Evolutionary conservation across 139 green algal species (phyloP).

Genomic region (Microglena sp.): DNA sequence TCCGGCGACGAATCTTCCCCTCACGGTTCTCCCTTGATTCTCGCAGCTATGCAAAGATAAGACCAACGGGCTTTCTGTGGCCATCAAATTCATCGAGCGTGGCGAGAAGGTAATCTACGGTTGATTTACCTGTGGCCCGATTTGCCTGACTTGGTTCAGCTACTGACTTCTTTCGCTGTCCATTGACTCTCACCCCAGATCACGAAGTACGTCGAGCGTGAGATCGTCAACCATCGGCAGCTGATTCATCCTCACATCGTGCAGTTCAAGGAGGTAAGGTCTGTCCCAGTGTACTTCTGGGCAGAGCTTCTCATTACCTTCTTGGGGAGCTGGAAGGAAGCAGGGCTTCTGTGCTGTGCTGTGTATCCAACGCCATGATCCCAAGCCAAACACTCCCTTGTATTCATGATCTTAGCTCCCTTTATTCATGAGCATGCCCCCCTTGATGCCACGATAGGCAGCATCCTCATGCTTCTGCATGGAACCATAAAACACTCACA

Average conservation of each 20-base stretch:
- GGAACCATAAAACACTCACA: no score
- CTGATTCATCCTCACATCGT: conserved; percentile 94
- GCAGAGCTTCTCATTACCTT: not conserved
- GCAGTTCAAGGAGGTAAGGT: conserved; percentile 51
- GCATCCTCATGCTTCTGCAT: no score
- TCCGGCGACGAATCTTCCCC: no score
- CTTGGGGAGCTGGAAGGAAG: no score
- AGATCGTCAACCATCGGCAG: conserved; percentile 92
- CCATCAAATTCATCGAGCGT: conserved; percentile 38
- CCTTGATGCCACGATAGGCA: no score
- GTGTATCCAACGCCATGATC: not conserved
- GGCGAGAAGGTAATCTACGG: conserved; percentile 9
- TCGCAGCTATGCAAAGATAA: conserved; percentile 63
- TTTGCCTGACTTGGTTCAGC: no score
- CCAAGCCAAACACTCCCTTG: not conserved
- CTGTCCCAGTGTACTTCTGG: not conserved
- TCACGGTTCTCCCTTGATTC: no score
- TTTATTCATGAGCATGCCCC: no score
- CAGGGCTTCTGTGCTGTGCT: no score
- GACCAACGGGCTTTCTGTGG: conserved; percentile 47
- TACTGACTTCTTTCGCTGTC: no score
- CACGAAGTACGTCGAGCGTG: conserved; percentile 93
- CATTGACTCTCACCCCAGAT: no score
- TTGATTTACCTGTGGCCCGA: no score
- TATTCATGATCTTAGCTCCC: not conserved